Percentiles rank a stretch among this genome's conserved stretches.
Conservation (phyloP, 208 protist species). For the Leishmania martiniquensis region DNA sequence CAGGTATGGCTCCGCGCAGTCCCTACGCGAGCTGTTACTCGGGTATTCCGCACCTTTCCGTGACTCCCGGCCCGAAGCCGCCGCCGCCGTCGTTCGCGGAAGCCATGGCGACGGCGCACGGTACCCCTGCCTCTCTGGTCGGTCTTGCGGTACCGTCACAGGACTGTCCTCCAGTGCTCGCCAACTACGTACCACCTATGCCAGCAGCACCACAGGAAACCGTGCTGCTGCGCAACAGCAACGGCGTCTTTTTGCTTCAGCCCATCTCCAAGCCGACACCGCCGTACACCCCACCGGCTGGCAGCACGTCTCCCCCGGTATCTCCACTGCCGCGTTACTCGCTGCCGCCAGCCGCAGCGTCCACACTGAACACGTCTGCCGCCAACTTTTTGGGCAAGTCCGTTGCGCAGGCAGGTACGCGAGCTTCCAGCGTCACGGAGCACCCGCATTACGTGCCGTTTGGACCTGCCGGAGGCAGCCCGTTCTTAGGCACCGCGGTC, state of each 20-base stretch:
- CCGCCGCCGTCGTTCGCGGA: conserved; percentile 78
- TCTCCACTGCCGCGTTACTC: conserved; percentile 81
- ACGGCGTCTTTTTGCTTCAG: conserved; percentile 85
- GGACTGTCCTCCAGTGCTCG: conserved; percentile 57
- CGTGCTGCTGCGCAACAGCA: conserved; percentile 78
- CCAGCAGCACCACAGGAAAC: conserved; percentile 61
- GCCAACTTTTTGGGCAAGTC: conserved; percentile 38
- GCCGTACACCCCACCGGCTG: conserved; percentile 67
- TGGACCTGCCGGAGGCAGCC: conserved; percentile 24
- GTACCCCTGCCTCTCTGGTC: conserved; percentile 28
- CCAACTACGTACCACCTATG: conserved; percentile 71
- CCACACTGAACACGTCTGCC: conserved; percentile 23
- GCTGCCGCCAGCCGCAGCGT: conserved; percentile 56
- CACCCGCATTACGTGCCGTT: conserved; percentile 37
- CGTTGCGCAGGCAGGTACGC: conserved; percentile 29
- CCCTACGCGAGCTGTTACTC: conserved; percentile 46
- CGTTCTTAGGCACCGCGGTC: conserved; percentile 20
- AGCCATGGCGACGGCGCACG: conserved; percentile 51
- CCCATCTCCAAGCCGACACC: conserved; percentile 61
- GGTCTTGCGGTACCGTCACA: conserved; percentile 34
- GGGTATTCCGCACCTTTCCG: conserved; percentile 32
- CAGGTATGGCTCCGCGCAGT: conserved; percentile 29
- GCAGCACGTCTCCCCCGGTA: conserved; percentile 53
- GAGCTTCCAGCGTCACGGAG: conserved; percentile 22
- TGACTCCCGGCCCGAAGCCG: conserved; percentile 30